These are phyloP conservation scores for Solanum piurae DNA, from an alignment of 257 asterid species.

Conservation along the genomic window DNA sequence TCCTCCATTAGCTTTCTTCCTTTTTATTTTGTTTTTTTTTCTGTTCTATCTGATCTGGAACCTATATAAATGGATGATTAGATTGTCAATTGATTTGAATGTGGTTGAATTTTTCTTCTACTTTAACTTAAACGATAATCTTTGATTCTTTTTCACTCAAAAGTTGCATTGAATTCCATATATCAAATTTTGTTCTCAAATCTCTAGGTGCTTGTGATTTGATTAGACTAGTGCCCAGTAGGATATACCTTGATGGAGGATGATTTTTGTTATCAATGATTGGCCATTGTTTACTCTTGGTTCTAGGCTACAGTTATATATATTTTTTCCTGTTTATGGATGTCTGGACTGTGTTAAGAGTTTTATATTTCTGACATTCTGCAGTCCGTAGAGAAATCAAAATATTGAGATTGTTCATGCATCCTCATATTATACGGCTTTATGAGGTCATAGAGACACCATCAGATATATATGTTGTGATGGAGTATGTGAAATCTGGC, in stretches of 20 bases:
- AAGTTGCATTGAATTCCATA: neutral
- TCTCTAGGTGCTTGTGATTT: neutral
- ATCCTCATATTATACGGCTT: constrained; percentile 95
- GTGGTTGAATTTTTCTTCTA: neutral
- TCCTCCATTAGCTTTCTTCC: neutral
- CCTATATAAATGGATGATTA: neutral
- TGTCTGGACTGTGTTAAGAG: neutral
- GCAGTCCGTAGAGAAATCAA: constrained; percentile 93
- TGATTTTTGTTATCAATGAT: neutral
- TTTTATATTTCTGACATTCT: constrained; percentile 6
- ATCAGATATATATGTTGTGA: constrained; percentile 70
- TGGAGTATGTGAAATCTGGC: constrained; percentile 84
- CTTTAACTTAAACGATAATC: neutral
- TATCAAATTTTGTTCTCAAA: neutral
- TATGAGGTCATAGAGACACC: constrained; percentile 95
- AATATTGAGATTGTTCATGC: constrained; percentile 82
- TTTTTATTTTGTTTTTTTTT: neutral
- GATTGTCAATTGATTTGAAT: neutral
- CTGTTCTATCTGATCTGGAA: neutral
- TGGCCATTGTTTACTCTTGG: neutral
- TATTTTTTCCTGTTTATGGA: neutral
- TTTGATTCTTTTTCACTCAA: neutral
- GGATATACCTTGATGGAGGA: neutral
- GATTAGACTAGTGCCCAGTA: neutral
- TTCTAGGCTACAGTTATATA: neutral